Conservation (phyloP, 371 early-diverging fungal species). For the Rhizopus microsporus region DNA sequence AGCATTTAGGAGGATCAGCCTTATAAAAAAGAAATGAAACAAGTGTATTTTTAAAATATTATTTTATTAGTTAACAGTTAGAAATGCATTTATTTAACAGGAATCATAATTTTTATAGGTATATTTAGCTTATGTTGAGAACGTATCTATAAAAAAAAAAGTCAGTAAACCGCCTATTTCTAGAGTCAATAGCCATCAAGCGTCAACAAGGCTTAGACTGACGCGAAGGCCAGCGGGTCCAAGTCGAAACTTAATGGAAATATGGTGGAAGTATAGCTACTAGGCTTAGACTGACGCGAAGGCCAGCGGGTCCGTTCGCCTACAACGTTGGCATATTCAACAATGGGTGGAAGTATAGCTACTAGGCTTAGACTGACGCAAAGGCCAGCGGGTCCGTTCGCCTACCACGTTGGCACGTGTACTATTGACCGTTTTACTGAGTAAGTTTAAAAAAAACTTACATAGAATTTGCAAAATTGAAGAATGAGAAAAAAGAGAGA, state of each 20-base stretch:
- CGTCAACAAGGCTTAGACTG: slow-evolving; percentile 21
- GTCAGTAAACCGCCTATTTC: slow-evolving; percentile 23
- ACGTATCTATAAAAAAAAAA: slow-evolving; percentile 18
- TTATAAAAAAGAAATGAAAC: slow-evolving; percentile 1
- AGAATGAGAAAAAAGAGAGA: too few relatives aligned
- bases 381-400: too few relatives aligned
- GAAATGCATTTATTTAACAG: slow-evolving; percentile 10
- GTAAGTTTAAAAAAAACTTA: slow-evolving; percentile 6
- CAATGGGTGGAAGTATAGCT: too few relatives aligned
- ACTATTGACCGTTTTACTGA: slow-evolving; percentile 25
- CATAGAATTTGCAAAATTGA: too few relatives aligned
- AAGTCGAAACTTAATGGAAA: too few relatives aligned
- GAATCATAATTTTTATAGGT: slow-evolving; percentile 11
- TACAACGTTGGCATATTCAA: slow-evolving; percentile 24
- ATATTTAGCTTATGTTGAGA: background rate
- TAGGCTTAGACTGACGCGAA: slow-evolving; percentile 22
- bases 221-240: slow-evolving; percentile 20
- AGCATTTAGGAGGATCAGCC: slow-evolving; percentile 8
- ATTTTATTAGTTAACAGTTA: slow-evolving; percentile 9
- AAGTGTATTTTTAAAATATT: background rate
- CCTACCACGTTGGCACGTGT: slow-evolving; percentile 23
- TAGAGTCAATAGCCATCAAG: slow-evolving; percentile 20
- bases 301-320: slow-evolving; percentile 21
- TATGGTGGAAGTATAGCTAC: too few relatives aligned
- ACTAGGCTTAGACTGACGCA: too few relatives aligned